Conservation (phyloP, 148 eudicot species). For the Silene conica region DNA sequence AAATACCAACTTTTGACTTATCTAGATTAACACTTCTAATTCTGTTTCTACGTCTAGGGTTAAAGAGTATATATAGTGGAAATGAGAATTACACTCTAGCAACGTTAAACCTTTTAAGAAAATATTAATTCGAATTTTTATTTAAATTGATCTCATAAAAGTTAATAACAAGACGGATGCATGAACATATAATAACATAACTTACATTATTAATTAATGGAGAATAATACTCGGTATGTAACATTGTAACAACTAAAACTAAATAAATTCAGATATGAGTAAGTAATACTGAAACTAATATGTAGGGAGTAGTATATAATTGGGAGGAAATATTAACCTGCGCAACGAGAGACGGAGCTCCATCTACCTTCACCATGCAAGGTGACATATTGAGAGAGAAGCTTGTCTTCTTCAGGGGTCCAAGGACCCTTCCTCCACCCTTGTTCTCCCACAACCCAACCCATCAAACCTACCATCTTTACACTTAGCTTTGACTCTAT, state of each 20-base stretch:
- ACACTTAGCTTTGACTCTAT: background rate
- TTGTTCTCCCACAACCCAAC: constrained; percentile 32
- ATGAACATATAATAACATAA: background rate
- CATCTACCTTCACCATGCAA: constrained; percentile 56
- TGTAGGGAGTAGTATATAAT: too few species aligned
- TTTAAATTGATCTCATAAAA: too few species aligned
- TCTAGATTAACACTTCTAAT: too few species aligned
- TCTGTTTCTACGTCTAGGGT: too few species aligned
- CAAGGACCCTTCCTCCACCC: constrained; percentile 73
- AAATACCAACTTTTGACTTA: background rate
- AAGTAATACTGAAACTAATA: background rate
- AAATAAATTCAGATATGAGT: too few species aligned
- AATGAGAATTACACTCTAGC: too few species aligned
- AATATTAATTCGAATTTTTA: too few species aligned
- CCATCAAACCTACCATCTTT: constrained; percentile 27
- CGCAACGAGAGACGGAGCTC: constrained; percentile 43
- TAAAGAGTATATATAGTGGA: too few species aligned
- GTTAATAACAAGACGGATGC: too few species aligned
- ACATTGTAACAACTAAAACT: too few species aligned
- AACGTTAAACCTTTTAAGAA: too few species aligned
- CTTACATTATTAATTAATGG: background rate
- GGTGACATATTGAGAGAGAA: constrained; percentile 39
- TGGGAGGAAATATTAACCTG: constrained; percentile 30
- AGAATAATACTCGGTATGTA: too few species aligned
- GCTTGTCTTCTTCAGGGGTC: constrained; percentile 54